These are phyloP conservation scores for Populus davidiana DNA, from an alignment of 345 rosid genomes.

Conservation along the genomic window DNA sequence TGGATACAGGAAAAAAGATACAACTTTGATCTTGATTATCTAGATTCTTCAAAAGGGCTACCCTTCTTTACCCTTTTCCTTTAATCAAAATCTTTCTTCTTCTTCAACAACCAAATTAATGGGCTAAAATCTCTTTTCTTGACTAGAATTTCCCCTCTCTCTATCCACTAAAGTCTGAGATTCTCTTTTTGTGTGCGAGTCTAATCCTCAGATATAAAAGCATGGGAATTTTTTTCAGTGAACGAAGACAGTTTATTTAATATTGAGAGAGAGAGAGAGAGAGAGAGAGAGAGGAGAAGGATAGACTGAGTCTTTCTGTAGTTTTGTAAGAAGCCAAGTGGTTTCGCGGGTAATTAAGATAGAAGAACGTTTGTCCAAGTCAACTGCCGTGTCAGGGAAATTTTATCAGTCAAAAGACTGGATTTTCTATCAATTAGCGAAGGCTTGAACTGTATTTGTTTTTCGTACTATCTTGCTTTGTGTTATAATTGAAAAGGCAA, in stretches of 20 bases:
- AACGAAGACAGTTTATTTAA: background rate
- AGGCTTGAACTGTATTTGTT: background rate
- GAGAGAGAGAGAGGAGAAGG: background rate
- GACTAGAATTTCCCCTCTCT: background rate
- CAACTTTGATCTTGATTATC: background rate
- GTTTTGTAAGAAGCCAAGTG: background rate
- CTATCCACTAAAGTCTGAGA: background rate
- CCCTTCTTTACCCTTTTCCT: background rate
- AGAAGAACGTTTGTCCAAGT: background rate
- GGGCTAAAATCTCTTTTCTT: background rate
- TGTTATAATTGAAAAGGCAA: background rate
- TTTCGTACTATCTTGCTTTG: background rate
- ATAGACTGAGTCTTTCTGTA: background rate
- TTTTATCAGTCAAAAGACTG: background rate
- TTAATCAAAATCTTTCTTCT: background rate
- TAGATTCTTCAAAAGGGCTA: background rate
- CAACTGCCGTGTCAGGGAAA: slow-evolving; percentile 11
- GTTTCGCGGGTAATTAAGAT: background rate
- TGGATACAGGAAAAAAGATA: no score
- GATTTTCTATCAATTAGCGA: background rate
- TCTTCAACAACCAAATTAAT: background rate
- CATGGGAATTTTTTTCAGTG: background rate
- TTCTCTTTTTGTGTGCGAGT: background rate
- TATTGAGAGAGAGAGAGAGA: background rate
- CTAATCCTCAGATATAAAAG: background rate